These are phyloP conservation scores for Paraphoma chrysanthemicola DNA, from an alignment of 2,329 filamentous ascomycete species.

Conservation along the genomic window DNA sequence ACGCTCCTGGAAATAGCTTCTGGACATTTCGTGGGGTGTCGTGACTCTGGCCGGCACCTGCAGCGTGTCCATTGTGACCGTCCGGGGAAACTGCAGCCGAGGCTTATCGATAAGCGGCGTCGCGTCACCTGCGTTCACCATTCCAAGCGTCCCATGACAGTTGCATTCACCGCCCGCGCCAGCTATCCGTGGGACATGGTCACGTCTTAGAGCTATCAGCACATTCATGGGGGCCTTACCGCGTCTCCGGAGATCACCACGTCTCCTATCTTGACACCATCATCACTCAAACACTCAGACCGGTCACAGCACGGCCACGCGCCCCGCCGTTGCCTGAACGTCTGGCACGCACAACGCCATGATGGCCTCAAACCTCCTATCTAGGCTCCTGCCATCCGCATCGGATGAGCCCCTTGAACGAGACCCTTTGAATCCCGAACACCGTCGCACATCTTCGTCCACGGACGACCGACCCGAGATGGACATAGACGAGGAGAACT, in stretches of 20 bases:
- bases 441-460: constrained; percentile 32
- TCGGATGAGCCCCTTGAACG: constrained; percentile 57
- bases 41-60: constrained; percentile 20
- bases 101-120: constrained; percentile 32
- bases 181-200: constrained; percentile 27
- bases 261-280: constrained; percentile 22
- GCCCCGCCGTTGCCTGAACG: constrained; percentile 36
- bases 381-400: constrained; percentile 58
- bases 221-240: constrained; percentile 31
- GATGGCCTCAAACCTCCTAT: constrained; percentile 63
- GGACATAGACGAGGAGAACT: constrained; percentile 58
- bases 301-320: constrained; percentile 29
- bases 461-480: constrained; percentile 55
- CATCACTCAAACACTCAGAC: constrained; percentile 8
- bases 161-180: constrained; percentile 18
- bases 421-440: constrained; percentile 31
- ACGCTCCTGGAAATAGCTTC: constrained; percentile 43
- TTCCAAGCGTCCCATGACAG: constrained; percentile 28
- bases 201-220: constrained; percentile 17
- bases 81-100: constrained; percentile 28
- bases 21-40: constrained; percentile 32
- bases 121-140: constrained; percentile 34
- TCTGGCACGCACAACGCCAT: constrained; percentile 33
- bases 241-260: constrained; percentile 23
- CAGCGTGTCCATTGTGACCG: constrained; percentile 13